phyloP scores from a whole-genome alignment of 2,329 filamentous ascomycete species.

The Venturia asperata region DNA sequence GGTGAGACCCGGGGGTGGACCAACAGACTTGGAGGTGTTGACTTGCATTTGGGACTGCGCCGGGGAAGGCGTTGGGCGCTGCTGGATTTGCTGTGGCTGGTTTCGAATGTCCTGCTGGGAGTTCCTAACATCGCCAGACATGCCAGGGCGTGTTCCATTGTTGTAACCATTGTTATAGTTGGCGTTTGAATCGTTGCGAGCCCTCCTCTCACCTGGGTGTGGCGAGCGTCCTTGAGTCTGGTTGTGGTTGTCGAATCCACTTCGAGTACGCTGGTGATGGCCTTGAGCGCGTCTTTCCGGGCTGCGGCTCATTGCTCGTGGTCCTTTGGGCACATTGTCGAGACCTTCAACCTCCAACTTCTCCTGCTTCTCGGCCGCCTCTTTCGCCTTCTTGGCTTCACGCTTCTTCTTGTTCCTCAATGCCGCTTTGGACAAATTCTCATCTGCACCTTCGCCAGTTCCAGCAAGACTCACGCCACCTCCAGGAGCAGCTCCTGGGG shows the following conservation, averaged over 20 bases:
- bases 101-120: not conserved
- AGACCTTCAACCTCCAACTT: constrained; percentile 32
- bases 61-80: not conserved
- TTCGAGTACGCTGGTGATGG: constrained; percentile 42
- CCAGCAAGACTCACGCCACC: constrained; percentile 59
- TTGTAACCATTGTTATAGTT: constrained; percentile 8
- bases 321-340: constrained; percentile 18
- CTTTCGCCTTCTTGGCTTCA: constrained; percentile 83
- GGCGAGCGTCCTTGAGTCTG: constrained; percentile 22
- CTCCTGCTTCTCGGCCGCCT: constrained; percentile 50
- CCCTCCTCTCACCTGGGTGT: constrained; percentile 11
- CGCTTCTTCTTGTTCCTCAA: constrained; percentile 99
- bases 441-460: constrained; percentile 58
- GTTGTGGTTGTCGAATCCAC: constrained; percentile 26
- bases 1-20: constrained; percentile 42
- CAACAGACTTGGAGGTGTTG: not conserved
- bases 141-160: constrained; percentile 2
- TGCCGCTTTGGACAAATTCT: constrained; percentile 72
- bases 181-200: not conserved
- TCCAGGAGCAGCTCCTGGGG: constrained; percentile 62
- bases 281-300: constrained; percentile 58
- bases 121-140: constrained; percentile 1
- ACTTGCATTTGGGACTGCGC: not conserved
- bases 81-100: constrained; percentile 14
- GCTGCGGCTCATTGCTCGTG: constrained; percentile 44